Percentiles rank a stretch among this genome's conserved stretches.
Conservation (phyloP, 2,329 filamentous ascomycete genomes). For the Berkeleyomyces basicola region DNA sequence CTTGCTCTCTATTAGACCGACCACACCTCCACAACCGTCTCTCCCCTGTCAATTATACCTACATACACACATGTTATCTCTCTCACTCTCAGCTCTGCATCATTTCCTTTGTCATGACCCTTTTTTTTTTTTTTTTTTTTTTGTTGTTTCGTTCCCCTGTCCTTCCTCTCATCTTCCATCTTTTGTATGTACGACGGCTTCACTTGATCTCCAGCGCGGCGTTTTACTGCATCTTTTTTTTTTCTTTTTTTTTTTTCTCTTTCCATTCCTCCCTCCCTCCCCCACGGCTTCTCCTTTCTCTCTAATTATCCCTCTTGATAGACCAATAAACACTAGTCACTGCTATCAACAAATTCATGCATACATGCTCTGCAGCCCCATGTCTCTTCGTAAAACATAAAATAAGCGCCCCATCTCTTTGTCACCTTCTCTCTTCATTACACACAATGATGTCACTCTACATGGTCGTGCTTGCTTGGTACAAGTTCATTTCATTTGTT, state of each 20-base stretch:
- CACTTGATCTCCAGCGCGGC: neutral
- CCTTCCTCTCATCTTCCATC: neutral
- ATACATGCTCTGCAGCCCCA: no score
- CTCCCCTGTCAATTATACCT: no score
- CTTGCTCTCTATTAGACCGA: no score
- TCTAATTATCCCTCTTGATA: neutral
- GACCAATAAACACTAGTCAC: no score
- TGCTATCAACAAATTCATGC: no score
- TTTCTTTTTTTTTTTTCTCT: neutral
- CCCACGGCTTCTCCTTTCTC: neutral
- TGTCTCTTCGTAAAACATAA: no score
- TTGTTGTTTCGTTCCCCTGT: neutral
- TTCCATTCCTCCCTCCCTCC: neutral
- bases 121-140: neutral
- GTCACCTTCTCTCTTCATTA: no score
- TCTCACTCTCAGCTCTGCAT: neutral
- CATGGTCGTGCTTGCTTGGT: neutral
- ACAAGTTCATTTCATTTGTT: conserved; percentile 9
- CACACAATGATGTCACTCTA: neutral
- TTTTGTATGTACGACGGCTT: neutral
- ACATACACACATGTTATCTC: no score
- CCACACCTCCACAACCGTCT: no score
- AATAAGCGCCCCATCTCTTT: no score
- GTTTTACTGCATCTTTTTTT: neutral
- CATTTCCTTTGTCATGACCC: neutral